Base-by-base conservation (phyloP, 2,329 filamentous ascomycete genomes). In the Pyricularia pennisetigena region DNA sequence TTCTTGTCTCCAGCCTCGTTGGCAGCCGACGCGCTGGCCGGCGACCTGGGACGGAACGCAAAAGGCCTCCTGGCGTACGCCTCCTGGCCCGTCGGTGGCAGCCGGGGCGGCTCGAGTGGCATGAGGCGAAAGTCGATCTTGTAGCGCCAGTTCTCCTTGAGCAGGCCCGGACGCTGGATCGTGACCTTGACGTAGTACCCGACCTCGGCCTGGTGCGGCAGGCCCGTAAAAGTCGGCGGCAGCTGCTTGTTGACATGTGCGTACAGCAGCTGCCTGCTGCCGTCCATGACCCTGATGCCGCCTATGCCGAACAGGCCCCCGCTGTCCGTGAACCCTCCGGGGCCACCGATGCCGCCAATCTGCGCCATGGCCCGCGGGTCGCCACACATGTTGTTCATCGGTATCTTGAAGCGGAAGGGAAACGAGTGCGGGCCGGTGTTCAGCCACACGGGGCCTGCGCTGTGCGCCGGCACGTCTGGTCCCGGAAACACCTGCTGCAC, bases 161-260 rank as follows among this genome's bases (percentile, higher is more conserved):
- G 92, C 69, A 97, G 84, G 16, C 91, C 89, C 0, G 93, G 93
- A n/a, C 93, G 85, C 74, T 93, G 92, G 6, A 98, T 88, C 0
- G 95, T 98, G n/a, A 91, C 93, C 77, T 99, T 99, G 75, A 98
- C 85, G 76, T 92, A 99, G 79, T 99, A 99, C 72, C 89, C 86
- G 70, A 98, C 94, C 78, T 97, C 93, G 26, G 94, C 94, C 77
- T 94, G 88, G 35, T 90, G 90, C 0, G 92, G 92, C 72, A 95
- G 94, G 3, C 92, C 93, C n/a, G 86, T 91, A 68, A 98, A 81
- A 4, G 93, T 96, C 0, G 95, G 95, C 5, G 95, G 95, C 12
- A 99, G 82, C 0, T 94, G 97, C 72, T 88, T 88, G 75, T 91
- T 95, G 71, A 95, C 87, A 80, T 99, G 95, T 57, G 76, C 76